Percentiles rank a stretch among this genome's conserved stretches.
These are phyloP conservation scores for Beauveria australis DNA, from an alignment of 2,329 filamentous ascomycete species.

Conservation along the genomic window DNA sequence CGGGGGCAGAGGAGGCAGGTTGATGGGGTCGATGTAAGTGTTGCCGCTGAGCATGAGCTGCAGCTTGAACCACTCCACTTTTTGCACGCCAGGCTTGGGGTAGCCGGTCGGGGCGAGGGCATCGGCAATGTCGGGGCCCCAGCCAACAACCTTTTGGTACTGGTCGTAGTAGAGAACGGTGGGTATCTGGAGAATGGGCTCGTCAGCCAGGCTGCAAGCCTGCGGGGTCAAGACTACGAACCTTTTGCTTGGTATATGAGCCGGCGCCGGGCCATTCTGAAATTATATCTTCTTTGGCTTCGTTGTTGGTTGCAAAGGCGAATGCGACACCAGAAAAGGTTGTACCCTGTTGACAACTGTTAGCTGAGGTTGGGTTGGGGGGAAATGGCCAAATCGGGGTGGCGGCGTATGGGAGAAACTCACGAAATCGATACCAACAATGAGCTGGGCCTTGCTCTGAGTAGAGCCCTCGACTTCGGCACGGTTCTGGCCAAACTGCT, in stretches of 20 bases:
- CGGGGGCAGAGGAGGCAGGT: conserved; percentile 90
- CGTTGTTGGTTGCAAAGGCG: conserved; percentile 93
- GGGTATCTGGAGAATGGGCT: conserved; percentile 62
- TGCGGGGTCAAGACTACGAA: conserved; percentile 25
- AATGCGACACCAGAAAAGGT: conserved; percentile 98
- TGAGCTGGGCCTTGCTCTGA: conserved; percentile 90
- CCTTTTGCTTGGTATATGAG: conserved; percentile 98
- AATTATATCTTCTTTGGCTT: conserved; percentile 97
- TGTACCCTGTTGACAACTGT: conserved; percentile 57
- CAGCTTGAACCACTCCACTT: conserved; percentile 99
- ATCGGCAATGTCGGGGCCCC: conserved; percentile 97
- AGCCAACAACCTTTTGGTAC: conserved; percentile 98
- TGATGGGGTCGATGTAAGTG: conserved; percentile 98
- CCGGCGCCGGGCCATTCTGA: conserved; percentile 98
- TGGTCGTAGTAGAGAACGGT: conserved; percentile 99
- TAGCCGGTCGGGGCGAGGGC: conserved; percentile 94
- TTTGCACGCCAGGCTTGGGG: conserved; percentile 94
- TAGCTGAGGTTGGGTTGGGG: neutral
- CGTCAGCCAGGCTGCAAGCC: neutral
- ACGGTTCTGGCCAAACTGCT: conserved; percentile 40
- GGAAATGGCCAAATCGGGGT: neutral
- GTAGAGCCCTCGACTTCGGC: conserved; percentile 81
- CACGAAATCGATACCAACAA: conserved; percentile 98
- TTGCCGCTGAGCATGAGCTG: conserved; percentile 98
- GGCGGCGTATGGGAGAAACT: conserved; percentile 23